phyloP scores from a whole-genome alignment of 1,284 basidiomycete species.

The Ganoderma sinense region DNA sequence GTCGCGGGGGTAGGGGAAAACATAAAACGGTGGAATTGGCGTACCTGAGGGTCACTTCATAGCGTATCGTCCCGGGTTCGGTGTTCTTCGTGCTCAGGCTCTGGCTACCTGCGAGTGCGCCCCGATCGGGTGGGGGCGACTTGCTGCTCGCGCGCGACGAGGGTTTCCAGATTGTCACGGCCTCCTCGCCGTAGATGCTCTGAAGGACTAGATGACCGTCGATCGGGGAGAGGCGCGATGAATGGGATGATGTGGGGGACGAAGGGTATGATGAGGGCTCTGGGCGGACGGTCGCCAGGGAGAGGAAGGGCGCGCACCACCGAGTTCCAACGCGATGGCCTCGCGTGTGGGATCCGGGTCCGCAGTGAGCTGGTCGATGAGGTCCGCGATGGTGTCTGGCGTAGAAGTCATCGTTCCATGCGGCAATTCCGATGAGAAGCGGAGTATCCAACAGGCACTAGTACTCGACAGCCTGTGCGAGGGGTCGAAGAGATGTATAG shows the following conservation, averaged over 20 bases:
- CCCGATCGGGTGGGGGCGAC: conserved; percentile 32
- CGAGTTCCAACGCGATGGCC: conserved; percentile 69
- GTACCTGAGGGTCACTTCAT: conserved; percentile 64
- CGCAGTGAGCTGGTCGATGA: conserved; percentile 55
- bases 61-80: conserved; percentile 59
- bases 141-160: conserved; percentile 12
- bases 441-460: not conserved
- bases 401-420: conserved; percentile 17
- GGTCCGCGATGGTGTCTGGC: conserved; percentile 44
- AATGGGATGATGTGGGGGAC: conserved; percentile 8
- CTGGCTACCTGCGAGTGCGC: not conserved
- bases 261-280: conserved; percentile 31
- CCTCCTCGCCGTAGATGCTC: conserved; percentile 83
- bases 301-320: conserved; percentile 54
- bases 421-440: not conserved
- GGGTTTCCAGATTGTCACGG: conserved; percentile 63
- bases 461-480: no score
- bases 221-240: conserved; percentile 11
- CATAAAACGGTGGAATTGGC: conserved; percentile 14
- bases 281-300: conserved; percentile 29
- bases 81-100: conserved; percentile 12
- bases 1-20: not conserved
- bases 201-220: conserved; percentile 64
- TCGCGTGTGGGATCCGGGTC: conserved; percentile 63
- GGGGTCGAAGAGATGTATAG: not conserved